Conservation (phyloP, 371 early-diverging fungal species). For the Conidiobolus incongruus region DNA sequence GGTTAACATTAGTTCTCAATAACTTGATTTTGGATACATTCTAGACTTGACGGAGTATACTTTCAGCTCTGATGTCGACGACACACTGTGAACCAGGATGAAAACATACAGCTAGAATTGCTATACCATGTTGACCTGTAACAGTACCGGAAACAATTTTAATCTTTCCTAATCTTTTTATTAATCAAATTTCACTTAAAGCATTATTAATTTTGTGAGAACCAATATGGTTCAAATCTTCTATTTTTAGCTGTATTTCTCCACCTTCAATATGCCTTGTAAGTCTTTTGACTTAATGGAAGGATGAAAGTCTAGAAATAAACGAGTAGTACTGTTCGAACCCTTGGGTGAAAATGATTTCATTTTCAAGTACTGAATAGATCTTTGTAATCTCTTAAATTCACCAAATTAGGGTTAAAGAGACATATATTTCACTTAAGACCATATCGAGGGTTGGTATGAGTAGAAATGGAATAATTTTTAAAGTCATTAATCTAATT, state of each 20-base stretch:
- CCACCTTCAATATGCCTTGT: constrained; percentile 65
- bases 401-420: constrained; percentile 85
- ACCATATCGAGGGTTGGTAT: constrained; percentile 51
- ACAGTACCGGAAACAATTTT: constrained; percentile 96
- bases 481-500: too few species aligned
- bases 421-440: constrained; percentile 91
- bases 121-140: constrained; percentile 96
- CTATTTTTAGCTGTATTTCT: constrained; percentile 90
- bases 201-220: constrained; percentile 98
- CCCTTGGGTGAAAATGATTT: constrained; percentile 75
- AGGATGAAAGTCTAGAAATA: constrained; percentile 74
- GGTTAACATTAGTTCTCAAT: constrained; percentile 80
- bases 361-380: constrained; percentile 52
- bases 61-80: constrained; percentile 93
- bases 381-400: constrained; percentile 68
- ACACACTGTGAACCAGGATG: constrained; percentile 87
- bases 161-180: constrained; percentile 83
- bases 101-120: constrained; percentile 93
- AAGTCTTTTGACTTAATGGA: constrained; percentile 68
- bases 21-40: constrained; percentile 91
- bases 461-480: background rate
- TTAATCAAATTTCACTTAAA: constrained; percentile 77
- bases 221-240: constrained; percentile 95
- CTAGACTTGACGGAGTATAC: constrained; percentile 77
- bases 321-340: constrained; percentile 77